phyloP scores from a whole-genome alignment of 768 basidiomycete genomes.

The Guyanaporus albipodus region DNA sequence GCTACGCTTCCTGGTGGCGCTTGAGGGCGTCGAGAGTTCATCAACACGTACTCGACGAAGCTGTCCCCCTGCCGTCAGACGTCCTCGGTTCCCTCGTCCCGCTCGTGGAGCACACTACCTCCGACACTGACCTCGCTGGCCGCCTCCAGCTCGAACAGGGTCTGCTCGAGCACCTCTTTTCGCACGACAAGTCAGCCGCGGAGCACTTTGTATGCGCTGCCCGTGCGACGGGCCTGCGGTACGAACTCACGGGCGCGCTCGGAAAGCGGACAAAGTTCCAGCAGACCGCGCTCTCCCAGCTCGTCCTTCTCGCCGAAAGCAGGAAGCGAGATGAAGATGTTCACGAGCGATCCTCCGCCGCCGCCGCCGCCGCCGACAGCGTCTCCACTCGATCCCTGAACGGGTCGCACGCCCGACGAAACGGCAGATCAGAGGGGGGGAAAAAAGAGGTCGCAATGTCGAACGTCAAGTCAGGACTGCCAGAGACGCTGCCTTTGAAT shows the following conservation, averaged over 20 bases:
- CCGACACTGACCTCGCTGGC: slow-evolving; percentile 63
- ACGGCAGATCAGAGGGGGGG: background rate
- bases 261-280: slow-evolving; percentile 96
- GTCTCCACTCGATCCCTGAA: slow-evolving; percentile 7
- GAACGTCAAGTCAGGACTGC: slow-evolving; percentile 37
- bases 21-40: slow-evolving; percentile 71
- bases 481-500: slow-evolving; percentile 81
- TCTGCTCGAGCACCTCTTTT: slow-evolving; percentile 69
- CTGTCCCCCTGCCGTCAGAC: slow-evolving; percentile 53
- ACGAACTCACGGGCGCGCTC: slow-evolving; percentile 87
- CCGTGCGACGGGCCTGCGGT: slow-evolving; percentile 71
- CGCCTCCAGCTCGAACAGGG: slow-evolving; percentile 73
- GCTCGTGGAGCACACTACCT: slow-evolving; percentile 37
- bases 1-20: slow-evolving; percentile 74
- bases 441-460: background rate
- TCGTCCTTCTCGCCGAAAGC: slow-evolving; percentile 92
- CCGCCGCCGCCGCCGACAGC: background rate
- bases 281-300: slow-evolving; percentile 76
- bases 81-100: slow-evolving; percentile 40
- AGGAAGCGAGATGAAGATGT: slow-evolving; percentile 38
- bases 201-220: slow-evolving; percentile 78
- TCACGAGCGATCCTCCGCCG: slow-evolving; percentile 10
- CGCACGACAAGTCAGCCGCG: slow-evolving; percentile 73
- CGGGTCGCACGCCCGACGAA: slow-evolving; percentile 8
- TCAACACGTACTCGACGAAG: slow-evolving; percentile 75